Base-by-base conservation (phyloP, 345 rosid species). In the Acer saccharum region DNA sequence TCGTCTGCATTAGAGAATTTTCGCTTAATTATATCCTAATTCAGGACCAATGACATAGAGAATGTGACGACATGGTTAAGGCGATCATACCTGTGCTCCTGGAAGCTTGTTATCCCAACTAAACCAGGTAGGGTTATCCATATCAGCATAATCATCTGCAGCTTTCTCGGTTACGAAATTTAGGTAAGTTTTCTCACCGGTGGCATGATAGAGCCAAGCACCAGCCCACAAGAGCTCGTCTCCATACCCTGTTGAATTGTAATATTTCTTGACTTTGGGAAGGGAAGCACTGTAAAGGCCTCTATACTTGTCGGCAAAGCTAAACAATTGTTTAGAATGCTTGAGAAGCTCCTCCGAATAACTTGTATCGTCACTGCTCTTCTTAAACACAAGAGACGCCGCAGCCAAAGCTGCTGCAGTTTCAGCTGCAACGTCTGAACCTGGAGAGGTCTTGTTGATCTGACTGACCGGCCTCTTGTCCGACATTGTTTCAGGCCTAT, bases 141-240 rank as follows among this genome's bases (percentile, higher is more conserved):
- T 91, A 2, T 89, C 76, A 63, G 91, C 95, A 81, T 73, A 96
- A 16, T 73, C 83, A 1, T 87, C 68, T 72, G 95, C 98, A 41
- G 87, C 80, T 14, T 83, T 7, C 3, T 80, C 90, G 18, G 89
- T 68, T 10, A 87, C 98, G 67, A 86, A 97, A 21, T 90, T 86
- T 20, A 92, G 92, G 76, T 94, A 91, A 17, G 87, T 76, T 60
- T 81, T 80, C 25, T 94, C 98, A 14, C 90, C 84, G 0, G 99
- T 89, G 17, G 99, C 98, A 29, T 91, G 95, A 78, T 92, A 97
- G 21, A 94, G 90, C 99, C 99, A 97, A 44, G 89, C 86, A 58
- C 98, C 95, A 23, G 94, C 99, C 99, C 98, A 96, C 50, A 96
- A 69, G 6, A 96, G 89, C 86, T 96, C 98, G 32, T 96, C 99